Conservation (phyloP, 441 rosid genomes). For the Pelargonium fulgidum region DNA sequence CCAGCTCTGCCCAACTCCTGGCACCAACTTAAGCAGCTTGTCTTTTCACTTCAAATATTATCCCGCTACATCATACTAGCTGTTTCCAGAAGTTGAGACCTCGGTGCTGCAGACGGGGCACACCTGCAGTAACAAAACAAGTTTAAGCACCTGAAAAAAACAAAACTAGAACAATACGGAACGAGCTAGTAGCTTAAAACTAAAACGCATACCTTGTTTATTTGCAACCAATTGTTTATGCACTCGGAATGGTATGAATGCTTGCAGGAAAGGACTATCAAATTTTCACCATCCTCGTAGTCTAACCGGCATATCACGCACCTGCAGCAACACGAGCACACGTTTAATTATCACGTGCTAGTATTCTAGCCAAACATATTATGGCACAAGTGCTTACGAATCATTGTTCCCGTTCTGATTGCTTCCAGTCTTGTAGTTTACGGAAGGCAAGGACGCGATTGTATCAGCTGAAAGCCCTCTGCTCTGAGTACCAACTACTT, state of each 20-base stretch:
- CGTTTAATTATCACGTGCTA: too few species aligned
- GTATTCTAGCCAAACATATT: not conserved
- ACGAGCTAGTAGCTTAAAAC: not conserved
- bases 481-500: slow-evolving; percentile 80
- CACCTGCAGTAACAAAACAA: slow-evolving; percentile 39
- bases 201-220: slow-evolving; percentile 57
- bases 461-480: slow-evolving; percentile 84
- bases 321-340: slow-evolving; percentile 32
- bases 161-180: not conserved
- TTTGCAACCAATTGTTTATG: slow-evolving; percentile 89
- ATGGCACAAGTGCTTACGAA: slow-evolving; percentile 47
- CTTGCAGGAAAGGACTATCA: slow-evolving; percentile 83
- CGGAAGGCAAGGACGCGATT: slow-evolving; percentile 71
- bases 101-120: slow-evolving; percentile 82
- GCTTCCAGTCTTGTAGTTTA: slow-evolving; percentile 57
- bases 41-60: not conserved
- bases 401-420: slow-evolving; percentile 74
- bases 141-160: not conserved
- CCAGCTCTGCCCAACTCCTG: not conserved
- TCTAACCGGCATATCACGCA: slow-evolving; percentile 91
- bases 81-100: slow-evolving; percentile 50
- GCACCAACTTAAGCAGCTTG: not conserved
- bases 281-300: slow-evolving; percentile 72
- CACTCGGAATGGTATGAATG: slow-evolving; percentile 92
- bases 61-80: not conserved